A percentile compares a stretch with the other conserved stretches of the same genome.
These are phyloP conservation scores for Pseudoneurospora amorphoporcata DNA, from an alignment of 495 filamentous ascomycete genomes.

Conservation along the genomic window DNA sequence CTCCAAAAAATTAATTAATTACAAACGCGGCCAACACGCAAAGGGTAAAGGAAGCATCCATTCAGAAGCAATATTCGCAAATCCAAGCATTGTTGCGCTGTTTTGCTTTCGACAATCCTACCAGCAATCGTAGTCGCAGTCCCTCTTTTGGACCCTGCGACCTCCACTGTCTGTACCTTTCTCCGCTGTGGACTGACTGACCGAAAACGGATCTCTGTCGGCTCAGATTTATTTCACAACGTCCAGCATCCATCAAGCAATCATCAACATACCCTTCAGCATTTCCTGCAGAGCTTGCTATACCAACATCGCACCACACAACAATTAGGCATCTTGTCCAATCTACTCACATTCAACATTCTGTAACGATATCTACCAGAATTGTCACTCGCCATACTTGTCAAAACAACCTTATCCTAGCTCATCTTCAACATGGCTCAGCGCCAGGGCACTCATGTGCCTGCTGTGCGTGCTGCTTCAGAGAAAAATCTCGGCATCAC, in stretches of 20 bases:
- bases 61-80: neutral
- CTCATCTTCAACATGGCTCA: conserved; percentile 11
- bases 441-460: conserved; percentile 21
- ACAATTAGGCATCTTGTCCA: neutral
- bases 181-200: neutral
- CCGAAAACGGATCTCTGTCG: neutral
- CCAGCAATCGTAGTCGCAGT: neutral
- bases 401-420: neutral
- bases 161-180: neutral
- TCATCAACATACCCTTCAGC: neutral
- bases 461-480: conserved; percentile 20
- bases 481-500: conserved; percentile 30
- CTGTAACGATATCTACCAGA: neutral
- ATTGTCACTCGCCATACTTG: neutral
- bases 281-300: neutral
- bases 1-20: neutral
- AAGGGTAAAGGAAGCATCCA: neutral
- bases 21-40: neutral
- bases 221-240: neutral
- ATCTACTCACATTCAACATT: neutral
- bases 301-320: neutral
- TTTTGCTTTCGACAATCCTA: neutral
- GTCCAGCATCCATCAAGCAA: neutral
- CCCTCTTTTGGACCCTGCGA: neutral
- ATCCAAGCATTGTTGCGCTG: neutral